A percentile compares a stretch with the other conserved stretches of the same genome.
phyloP scores from a whole-genome alignment of 495 filamentous ascomycete genomes.

The Xylaria grammica region DNA sequence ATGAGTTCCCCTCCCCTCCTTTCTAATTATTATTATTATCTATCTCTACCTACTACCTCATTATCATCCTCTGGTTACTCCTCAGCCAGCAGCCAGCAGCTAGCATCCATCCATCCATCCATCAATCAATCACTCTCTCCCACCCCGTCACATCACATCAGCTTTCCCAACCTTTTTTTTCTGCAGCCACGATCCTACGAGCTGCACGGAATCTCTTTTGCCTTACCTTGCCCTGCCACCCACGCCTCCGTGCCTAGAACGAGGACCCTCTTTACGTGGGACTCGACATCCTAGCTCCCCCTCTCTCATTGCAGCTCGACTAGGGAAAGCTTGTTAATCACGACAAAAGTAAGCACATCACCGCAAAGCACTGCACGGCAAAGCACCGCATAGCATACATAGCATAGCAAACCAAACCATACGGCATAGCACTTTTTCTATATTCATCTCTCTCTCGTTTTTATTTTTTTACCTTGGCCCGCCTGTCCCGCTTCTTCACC shows the following conservation, averaged over 20 bases:
- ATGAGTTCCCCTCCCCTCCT: slow-evolving; percentile 3
- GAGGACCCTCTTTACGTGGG: slow-evolving; percentile 1
- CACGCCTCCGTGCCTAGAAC: not conserved
- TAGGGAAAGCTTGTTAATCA: not conserved
- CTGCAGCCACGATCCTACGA: slow-evolving; percentile 12
- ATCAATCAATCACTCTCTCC: not conserved
- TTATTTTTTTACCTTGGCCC: slow-evolving; percentile 7
- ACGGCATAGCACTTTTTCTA: not conserved
- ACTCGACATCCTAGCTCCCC: slow-evolving; percentile 1
- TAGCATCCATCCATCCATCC: slow-evolving; percentile 3
- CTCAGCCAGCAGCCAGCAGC: slow-evolving; percentile 4
- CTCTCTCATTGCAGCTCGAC: not conserved
- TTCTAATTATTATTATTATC: not conserved
- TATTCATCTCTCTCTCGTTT: not conserved
- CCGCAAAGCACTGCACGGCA: no score
- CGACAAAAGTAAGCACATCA: slow-evolving; percentile 13
- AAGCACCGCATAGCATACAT: not conserved
- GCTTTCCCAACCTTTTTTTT: not conserved
- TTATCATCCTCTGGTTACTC: not conserved
- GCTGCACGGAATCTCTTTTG: slow-evolving; percentile 16
- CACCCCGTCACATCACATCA: slow-evolving; percentile 19
- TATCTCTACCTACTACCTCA: not conserved
- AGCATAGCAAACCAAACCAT: no score
- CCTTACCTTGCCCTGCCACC: not conserved
- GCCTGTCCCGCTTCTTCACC: slow-evolving; percentile 11